Percentiles rank a stretch among this genome's conserved stretches.
phyloP scores from a whole-genome alignment of 1,284 basidiomycete genomes.

The Austroboletus novae-zelandiae region DNA sequence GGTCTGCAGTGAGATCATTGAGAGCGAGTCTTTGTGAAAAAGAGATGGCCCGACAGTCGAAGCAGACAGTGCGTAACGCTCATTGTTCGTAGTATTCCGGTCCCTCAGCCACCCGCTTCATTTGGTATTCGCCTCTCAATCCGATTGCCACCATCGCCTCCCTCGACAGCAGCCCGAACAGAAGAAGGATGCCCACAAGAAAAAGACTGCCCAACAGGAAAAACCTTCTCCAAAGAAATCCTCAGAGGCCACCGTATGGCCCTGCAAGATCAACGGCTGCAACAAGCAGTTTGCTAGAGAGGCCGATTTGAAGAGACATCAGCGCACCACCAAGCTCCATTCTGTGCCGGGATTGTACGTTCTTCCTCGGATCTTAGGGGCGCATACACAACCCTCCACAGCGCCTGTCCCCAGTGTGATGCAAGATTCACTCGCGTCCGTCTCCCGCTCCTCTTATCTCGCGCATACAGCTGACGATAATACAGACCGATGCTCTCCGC shows the following conservation, averaged over 20 bases:
- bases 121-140: constrained; percentile 2
- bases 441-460: constrained; percentile 14
- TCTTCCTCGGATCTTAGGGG: constrained; percentile 11
- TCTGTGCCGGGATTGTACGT: constrained; percentile 69
- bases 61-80: constrained; percentile 34
- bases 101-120: constrained; percentile 23
- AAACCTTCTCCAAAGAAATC: constrained; percentile 38
- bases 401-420: constrained; percentile 73
- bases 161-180: constrained; percentile 35
- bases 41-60: constrained; percentile 32
- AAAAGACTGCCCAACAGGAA: constrained; percentile 35
- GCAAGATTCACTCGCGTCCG: constrained; percentile 72
- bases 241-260: constrained; percentile 57
- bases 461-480: constrained; percentile 12
- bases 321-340: constrained; percentile 71
- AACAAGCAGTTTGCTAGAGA: constrained; percentile 75
- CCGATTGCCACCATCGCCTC: constrained; percentile 16
- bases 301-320: constrained; percentile 74
- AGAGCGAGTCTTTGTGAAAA: constrained; percentile 13
- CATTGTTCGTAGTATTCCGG: constrained; percentile 14
- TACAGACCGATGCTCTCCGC: constrained; percentile 56
- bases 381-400: constrained; percentile 29
- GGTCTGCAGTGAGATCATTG: constrained; percentile 15
- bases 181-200: constrained; percentile 48
- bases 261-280: constrained; percentile 74